phyloP scores from a whole-genome alignment of 495 filamentous ascomycete genomes.

The Gamarada debralockiae region DNA sequence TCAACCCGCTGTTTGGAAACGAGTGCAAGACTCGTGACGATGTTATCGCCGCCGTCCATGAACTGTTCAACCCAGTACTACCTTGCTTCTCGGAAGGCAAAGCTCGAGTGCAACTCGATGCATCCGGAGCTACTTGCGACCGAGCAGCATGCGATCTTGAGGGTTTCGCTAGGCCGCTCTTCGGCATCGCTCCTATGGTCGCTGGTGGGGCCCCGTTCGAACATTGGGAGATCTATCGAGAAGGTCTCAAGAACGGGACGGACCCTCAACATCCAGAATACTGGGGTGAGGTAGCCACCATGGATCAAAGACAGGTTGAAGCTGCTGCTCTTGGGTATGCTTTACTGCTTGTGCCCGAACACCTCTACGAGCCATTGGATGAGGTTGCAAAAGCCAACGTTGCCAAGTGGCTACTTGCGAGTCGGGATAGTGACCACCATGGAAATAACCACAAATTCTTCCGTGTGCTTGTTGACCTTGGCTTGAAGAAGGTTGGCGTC shows the following conservation, averaged over 20 bases:
- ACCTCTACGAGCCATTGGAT: slow-evolving; percentile 52
- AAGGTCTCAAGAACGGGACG: slow-evolving; percentile 6
- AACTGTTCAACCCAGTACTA: slow-evolving; percentile 4
- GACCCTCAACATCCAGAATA: slow-evolving; percentile 4
- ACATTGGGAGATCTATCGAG: slow-evolving; percentile 6
- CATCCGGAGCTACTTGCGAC: slow-evolving; percentile 2
- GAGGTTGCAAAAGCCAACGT: slow-evolving; percentile 24
- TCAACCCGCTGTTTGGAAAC: slow-evolving; percentile 1
- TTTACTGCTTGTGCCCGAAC: slow-evolving; percentile 10
- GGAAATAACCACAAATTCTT: slow-evolving; percentile 11
- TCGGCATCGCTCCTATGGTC: slow-evolving; percentile 10
- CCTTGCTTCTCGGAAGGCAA: slow-evolving; percentile 8
- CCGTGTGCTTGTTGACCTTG: slow-evolving; percentile 7
- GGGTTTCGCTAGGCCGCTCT: slow-evolving; percentile 5
- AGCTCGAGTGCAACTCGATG: slow-evolving; percentile 8
- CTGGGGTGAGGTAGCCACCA: neutral
- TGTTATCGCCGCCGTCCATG: slow-evolving; percentile 1
- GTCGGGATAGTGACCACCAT: neutral
- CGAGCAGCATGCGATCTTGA: slow-evolving; percentile 8
- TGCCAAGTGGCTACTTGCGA: neutral
- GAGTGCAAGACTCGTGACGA: slow-evolving; percentile 4
- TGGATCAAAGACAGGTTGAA: slow-evolving; percentile 8
- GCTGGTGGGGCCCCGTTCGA: slow-evolving; percentile 6
- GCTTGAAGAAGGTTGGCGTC: slow-evolving; percentile 7
- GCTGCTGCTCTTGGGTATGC: slow-evolving; percentile 3